Evolutionary conservation across 352 stramenopile species (phyloP).

Genomic region (Phytophthora tentaculata): DNA sequence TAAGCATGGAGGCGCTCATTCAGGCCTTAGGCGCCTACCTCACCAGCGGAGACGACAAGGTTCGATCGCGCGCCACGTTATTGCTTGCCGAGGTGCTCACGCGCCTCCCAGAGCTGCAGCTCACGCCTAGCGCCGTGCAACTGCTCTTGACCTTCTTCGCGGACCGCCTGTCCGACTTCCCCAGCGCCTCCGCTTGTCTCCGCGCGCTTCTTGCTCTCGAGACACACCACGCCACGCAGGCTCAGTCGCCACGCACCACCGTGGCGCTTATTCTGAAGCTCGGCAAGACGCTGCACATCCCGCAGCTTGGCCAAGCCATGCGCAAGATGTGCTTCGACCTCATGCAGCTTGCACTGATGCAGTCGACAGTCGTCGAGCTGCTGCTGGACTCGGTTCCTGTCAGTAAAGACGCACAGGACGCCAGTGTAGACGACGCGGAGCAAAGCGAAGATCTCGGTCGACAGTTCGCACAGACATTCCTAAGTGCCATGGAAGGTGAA

Average conservation of each 20-base stretch:
- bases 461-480: conserved; percentile 75
- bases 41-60: conserved; percentile 82
- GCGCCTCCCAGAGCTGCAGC: conserved; percentile 85
- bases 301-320: conserved; percentile 85
- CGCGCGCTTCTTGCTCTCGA: conserved; percentile 79
- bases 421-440: conserved; percentile 28
- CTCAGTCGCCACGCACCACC: conserved; percentile 53
- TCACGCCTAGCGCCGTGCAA: conserved; percentile 71
- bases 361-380: conserved; percentile 60
- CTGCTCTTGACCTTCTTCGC: conserved; percentile 87
- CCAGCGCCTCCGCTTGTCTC: conserved; percentile 80
- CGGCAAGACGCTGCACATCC: conserved; percentile 70
- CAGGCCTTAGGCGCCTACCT: conserved; percentile 74
- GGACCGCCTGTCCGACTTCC: conserved; percentile 83
- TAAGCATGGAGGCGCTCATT: conserved; percentile 83
- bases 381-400: conserved; percentile 42
- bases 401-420: conserved; percentile 25
- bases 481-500: conserved; percentile 89
- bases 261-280: conserved; percentile 74
- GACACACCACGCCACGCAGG: conserved; percentile 68
- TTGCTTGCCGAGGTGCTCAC: conserved; percentile 89
- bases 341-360: conserved; percentile 73
- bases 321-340: conserved; percentile 88
- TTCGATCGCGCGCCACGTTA: conserved; percentile 78
- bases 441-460: conserved; percentile 48